phyloP scores from a whole-genome alignment of 805 yeast species.

The Ogataea polymorpha region DNA sequence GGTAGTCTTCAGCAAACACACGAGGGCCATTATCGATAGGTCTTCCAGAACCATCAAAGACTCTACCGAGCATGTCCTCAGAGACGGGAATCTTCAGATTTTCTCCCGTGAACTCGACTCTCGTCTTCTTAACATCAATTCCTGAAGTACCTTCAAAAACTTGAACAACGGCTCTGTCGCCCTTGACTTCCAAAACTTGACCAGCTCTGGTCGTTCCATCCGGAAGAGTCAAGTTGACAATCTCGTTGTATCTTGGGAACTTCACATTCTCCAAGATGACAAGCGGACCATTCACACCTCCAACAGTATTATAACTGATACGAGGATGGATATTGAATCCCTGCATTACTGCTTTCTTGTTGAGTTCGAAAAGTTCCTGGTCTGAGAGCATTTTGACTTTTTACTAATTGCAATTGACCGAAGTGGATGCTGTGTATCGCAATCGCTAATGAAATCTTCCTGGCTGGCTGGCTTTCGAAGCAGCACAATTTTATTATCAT shows the following conservation, averaged over 20 bases:
- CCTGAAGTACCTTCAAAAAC: conserved; percentile 99
- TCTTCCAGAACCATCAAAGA: conserved; percentile 98
- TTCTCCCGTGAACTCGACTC: conserved; percentile 96
- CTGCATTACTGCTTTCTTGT: conserved; percentile 87
- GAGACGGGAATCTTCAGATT: conserved; percentile 90
- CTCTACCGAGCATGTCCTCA: conserved; percentile 96
- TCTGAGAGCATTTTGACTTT: conserved; percentile 33
- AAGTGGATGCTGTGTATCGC: conserved; percentile 6
- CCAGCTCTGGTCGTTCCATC: conserved; percentile 96
- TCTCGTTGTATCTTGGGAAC: conserved; percentile 90
- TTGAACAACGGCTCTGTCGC: conserved; percentile 95
- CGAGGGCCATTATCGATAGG: conserved; percentile 98
- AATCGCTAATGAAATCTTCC: conserved; percentile 9
- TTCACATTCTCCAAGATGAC: conserved; percentile 86
- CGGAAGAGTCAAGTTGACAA: conserved; percentile 93
- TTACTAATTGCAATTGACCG: conserved; percentile 8
- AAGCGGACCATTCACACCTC: conserved; percentile 97
- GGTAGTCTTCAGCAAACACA: conserved; percentile 96
- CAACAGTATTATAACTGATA: conserved; percentile 90
- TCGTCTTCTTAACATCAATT: conserved; percentile 95
- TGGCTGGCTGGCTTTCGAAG: conserved; percentile 16
- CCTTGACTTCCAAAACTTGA: conserved; percentile 96
- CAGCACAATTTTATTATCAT: conserved; percentile 9
- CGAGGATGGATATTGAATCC: conserved; percentile 92
- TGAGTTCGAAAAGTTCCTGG: conserved; percentile 58